phyloP scores from a whole-genome alignment of 2,329 filamentous ascomycete genomes.

The Hypoxylon sp. region DNA sequence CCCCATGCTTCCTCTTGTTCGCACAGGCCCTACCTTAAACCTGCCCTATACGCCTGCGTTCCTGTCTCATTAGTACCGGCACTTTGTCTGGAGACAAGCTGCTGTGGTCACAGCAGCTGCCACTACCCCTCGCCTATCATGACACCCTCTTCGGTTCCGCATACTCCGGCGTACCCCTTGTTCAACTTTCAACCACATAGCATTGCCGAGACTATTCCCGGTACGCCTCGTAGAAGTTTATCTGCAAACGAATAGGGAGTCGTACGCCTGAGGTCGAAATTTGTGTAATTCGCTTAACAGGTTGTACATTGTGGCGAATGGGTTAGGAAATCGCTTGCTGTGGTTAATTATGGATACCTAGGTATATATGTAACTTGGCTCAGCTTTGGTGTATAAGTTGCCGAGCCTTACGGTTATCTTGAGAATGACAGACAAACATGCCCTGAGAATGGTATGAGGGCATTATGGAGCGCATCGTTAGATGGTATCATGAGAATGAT shows the following conservation, averaged over 20 bases:
- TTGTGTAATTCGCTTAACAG: neutral
- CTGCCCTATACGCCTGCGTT: slow-evolving; percentile 34
- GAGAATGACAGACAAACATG: slow-evolving; percentile 9
- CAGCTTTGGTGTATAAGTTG: neutral
- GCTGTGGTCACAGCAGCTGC: slow-evolving; percentile 25
- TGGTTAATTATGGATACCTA: neutral
- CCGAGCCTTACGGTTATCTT: neutral
- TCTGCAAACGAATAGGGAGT: slow-evolving; percentile 26
- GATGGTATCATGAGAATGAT: slow-evolving; percentile 34
- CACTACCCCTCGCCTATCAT: slow-evolving; percentile 26
- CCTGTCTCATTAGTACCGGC: slow-evolving; percentile 39
- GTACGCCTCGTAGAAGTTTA: slow-evolving; percentile 37
- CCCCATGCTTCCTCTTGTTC: slow-evolving; percentile 11
- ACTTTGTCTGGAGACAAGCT: slow-evolving; percentile 35
- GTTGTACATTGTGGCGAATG: neutral
- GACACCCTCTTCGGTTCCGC: slow-evolving; percentile 20
- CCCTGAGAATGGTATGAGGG: slow-evolving; percentile 24
- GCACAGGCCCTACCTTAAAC: slow-evolving; percentile 24
- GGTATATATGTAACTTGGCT: neutral
- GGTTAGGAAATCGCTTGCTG: neutral
- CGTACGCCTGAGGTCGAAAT: neutral
- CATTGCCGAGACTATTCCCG: slow-evolving; percentile 27
- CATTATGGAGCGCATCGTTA: neutral
- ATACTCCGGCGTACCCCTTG: slow-evolving; percentile 6
- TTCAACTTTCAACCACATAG: slow-evolving; percentile 22